These are phyloP conservation scores for Suhomyces guaymorum DNA, from an alignment of 1,139 yeast genomes.

Conservation along the genomic window DNA sequence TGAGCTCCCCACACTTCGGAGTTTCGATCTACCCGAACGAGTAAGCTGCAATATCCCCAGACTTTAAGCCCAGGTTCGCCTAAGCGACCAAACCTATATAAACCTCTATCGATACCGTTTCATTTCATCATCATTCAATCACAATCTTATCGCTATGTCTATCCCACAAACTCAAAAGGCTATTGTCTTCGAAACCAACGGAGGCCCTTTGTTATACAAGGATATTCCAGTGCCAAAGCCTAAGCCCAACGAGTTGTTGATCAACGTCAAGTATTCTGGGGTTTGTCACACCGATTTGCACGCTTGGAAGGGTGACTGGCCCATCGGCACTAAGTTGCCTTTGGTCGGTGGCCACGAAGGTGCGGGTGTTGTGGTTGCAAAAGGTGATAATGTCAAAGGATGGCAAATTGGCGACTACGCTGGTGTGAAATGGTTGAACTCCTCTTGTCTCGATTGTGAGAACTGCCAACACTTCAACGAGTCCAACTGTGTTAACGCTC, in stretches of 20 bases:
- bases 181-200: slow-evolving; percentile 46
- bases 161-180: slow-evolving; percentile 50
- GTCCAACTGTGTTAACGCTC: slow-evolving; percentile 68
- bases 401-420: slow-evolving; percentile 72
- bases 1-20: not conserved
- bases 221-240: slow-evolving; percentile 71
- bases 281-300: slow-evolving; percentile 80
- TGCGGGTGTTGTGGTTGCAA: slow-evolving; percentile 75
- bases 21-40: not conserved
- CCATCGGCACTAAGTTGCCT: slow-evolving; percentile 63
- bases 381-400: slow-evolving; percentile 64
- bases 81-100: no score
- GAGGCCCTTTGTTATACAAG: slow-evolving; percentile 54
- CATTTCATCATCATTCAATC: no score
- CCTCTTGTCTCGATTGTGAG: slow-evolving; percentile 71
- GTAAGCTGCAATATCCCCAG: slow-evolving; percentile 8
- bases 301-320: slow-evolving; percentile 85
- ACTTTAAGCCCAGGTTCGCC: no score
- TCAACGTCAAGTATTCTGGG: slow-evolving; percentile 73
- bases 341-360: slow-evolving; percentile 85
- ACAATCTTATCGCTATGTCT: no score
- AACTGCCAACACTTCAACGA: slow-evolving; percentile 64
- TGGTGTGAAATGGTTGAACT: slow-evolving; percentile 76
- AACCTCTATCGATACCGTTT: no score
- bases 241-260: slow-evolving; percentile 63